Percentiles rank a stretch among this genome's conserved stretches.
Conservation (phyloP, 2,329 filamentous ascomycete genomes). For the Coniochaeta sp. region DNA sequence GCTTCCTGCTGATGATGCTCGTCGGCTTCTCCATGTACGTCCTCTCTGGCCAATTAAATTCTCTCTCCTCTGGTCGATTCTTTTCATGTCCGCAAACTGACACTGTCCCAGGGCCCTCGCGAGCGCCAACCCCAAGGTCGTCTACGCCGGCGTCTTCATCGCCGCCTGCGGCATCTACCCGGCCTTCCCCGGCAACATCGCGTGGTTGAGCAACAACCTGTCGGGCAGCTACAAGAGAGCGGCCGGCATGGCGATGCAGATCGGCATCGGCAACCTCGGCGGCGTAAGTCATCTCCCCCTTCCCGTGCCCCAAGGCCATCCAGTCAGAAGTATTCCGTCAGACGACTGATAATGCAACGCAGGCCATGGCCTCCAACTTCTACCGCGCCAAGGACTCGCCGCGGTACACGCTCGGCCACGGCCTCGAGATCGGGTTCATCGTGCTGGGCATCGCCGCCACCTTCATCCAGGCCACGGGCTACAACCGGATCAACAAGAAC, state of each 20-base stretch:
- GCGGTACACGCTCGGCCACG: conserved; percentile 42
- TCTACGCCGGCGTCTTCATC: conserved; percentile 71
- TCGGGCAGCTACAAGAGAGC: conserved; percentile 59
- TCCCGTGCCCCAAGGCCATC: too few relatives aligned
- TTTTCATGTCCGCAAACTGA: too few relatives aligned
- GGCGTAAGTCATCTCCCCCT: conserved; percentile 26
- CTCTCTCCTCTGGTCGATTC: background rate
- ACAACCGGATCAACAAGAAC: conserved; percentile 51
- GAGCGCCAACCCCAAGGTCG: conserved; percentile 47
- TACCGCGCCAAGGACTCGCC: conserved; percentile 48
- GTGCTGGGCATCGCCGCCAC: conserved; percentile 35
- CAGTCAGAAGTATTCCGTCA: too few relatives aligned
- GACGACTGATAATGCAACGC: background rate
- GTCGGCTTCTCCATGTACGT: conserved; percentile 49
- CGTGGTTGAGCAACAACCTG: conserved; percentile 74
- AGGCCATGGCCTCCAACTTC: conserved; percentile 66
- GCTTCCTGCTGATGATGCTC: conserved; percentile 43
- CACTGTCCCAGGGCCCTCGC: conserved; percentile 45
- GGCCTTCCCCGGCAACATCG: conserved; percentile 68
- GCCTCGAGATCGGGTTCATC: conserved; percentile 43
- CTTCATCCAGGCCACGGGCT: conserved; percentile 37
- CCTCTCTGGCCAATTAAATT: background rate
- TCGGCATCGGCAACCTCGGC: conserved; percentile 52
- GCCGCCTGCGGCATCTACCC: conserved; percentile 75
- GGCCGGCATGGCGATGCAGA: conserved; percentile 58